Base-by-base conservation (phyloP, 1,139 yeast genomes). In the Yamadazyma trypodendri region DNA sequence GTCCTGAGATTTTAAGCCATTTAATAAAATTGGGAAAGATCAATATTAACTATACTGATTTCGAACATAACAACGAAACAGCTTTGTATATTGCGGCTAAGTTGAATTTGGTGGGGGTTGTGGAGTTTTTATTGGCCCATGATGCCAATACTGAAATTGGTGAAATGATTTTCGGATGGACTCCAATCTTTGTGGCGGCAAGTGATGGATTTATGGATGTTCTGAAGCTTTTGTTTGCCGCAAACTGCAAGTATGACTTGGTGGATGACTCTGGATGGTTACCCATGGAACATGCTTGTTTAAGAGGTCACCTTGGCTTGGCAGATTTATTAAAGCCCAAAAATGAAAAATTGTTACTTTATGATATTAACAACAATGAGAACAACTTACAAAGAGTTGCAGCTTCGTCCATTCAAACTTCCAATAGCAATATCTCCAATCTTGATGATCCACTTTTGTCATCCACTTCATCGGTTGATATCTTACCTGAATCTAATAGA, bases 251-350 rank as follows among this genome's bases (percentile, higher is more conserved):
- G 16, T 75, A 65, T 39, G 76, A 77, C 36, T 63, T 72, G 34
- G 74, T 76, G 15, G 98, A 92, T 61, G 84, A 79, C 37, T 84
- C 95, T 30, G 97, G 97, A 0, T 92, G 97, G 97, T 80, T 90
- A 17, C 96, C 97, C 7, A 81, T 88, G 81, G 98, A 92, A 54
- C 97, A 92, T 60, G 97, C 97, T 0, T 83, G 88, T 40, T 68
- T 92, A 35, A 74, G 97, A 51, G 98, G 98, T 8, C 96, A 89
- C 58, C 65, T 90, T 44, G 72, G 68, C 2, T 77, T 87, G 18
- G 82, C 95, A 2, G 79, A 78, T 37, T 51, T 79, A 50, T 64
- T 88, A 40, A 65, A 64, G 38, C 86, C 87, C 1, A 39, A 41
- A 1, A 59, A 69, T 43, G 56, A 57, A 20, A 51, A 52, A 25